Evolutionary conservation across 164 flowering plant genomes (phyloP).

Genomic region (Echeveria elegans): DNA sequence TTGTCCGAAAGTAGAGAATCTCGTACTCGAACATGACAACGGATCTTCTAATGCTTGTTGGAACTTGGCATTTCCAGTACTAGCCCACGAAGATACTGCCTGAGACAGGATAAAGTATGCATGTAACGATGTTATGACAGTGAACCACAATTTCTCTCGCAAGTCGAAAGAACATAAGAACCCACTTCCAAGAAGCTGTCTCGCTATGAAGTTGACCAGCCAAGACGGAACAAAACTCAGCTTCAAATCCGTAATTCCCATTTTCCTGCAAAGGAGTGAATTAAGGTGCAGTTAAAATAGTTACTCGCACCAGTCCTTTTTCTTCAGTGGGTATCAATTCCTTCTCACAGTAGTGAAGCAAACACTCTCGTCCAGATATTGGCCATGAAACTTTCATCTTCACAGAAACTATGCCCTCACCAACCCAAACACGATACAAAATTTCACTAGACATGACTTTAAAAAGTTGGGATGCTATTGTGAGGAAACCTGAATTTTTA

Average conservation of each 20-base stretch:
- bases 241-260: constrained; percentile 74
- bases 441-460: constrained; percentile 40
- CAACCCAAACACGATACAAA: constrained; percentile 51
- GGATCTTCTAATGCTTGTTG: neutral
- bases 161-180: constrained; percentile 15
- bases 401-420: constrained; percentile 73
- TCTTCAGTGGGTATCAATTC: constrained; percentile 54
- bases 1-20: neutral
- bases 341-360: constrained; percentile 52
- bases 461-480: constrained; percentile 57
- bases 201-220: constrained; percentile 74
- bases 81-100: neutral
- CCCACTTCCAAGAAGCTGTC: constrained; percentile 85
- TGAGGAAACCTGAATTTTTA: constrained; percentile 97
- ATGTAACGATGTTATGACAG: too few species aligned
- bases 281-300: too few species aligned
- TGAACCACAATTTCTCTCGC: neutral
- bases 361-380: constrained; percentile 66
- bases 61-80: neutral
- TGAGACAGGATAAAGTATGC: neutral
- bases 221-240: constrained; percentile 82
- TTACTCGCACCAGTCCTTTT: constrained; percentile 54
- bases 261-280: constrained; percentile 45
- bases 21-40: neutral
- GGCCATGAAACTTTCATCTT: constrained; percentile 98